Conservation (phyloP, 148 eudicot genomes). For the Rhododendron vialii region DNA sequence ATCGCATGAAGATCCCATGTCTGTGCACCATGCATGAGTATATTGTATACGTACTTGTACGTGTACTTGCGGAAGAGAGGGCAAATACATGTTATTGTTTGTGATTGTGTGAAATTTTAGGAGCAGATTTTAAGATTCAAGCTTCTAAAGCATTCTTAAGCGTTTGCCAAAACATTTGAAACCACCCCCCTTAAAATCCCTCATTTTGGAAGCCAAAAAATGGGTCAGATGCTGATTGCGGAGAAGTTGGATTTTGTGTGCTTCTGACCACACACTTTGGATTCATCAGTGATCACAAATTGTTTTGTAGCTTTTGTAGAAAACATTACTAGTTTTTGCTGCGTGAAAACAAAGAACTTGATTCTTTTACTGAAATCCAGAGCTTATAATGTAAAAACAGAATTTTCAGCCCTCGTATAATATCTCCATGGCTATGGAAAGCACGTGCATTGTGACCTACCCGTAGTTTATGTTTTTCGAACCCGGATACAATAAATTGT, state of each 20-base stretch:
- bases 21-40: not conserved
- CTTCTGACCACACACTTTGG: not conserved
- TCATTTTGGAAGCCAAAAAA: not conserved
- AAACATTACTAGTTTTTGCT: not conserved
- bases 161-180: not conserved
- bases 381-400: not conserved
- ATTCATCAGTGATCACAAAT: not conserved
- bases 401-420: not conserved
- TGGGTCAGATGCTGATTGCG: not conserved
- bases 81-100: not conserved
- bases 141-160: not conserved
- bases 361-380: not conserved
- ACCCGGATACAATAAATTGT: conserved; percentile 20
- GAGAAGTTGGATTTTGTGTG: not conserved
- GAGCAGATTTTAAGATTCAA: not conserved
- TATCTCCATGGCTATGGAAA: not conserved
- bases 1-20: not conserved
- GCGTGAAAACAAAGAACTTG: not conserved
- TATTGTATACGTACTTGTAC: not conserved
- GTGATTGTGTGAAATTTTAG: not conserved
- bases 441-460: not conserved
- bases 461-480: conserved; percentile 20
- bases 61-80: not conserved
- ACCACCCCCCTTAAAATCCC: not conserved
- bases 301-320: not conserved